phyloP scores from a whole-genome alignment of 257 asterid species.

The Fraxinus americana region DNA sequence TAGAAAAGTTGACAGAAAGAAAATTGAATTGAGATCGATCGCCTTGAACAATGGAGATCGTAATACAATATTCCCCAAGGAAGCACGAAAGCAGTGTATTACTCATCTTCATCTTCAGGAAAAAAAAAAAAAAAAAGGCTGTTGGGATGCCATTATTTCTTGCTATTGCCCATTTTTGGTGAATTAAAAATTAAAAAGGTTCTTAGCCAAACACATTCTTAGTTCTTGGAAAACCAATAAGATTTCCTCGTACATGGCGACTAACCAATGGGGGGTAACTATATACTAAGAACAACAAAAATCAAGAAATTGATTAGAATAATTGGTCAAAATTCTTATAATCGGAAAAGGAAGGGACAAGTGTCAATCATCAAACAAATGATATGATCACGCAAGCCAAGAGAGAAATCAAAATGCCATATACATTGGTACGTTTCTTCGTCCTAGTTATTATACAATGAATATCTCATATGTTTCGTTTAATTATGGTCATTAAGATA shows the following conservation, averaged over 20 bases:
- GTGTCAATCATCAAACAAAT: slow-evolving; percentile 9
- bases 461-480: not conserved
- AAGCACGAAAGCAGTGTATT: too few relatives aligned
- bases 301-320: not conserved
- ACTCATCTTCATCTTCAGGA: too few relatives aligned
- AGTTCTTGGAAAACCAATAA: not conserved
- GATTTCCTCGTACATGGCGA: not conserved
- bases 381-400: not conserved
- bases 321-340: not conserved
- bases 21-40: too few relatives aligned
- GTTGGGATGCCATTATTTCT: not conserved
- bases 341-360: not conserved
- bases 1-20: too few relatives aligned
- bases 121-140: too few relatives aligned
- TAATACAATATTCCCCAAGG: too few relatives aligned
- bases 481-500: not conserved
- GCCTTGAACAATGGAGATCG: too few relatives aligned
- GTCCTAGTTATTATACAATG: not conserved
- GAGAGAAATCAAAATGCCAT: not conserved
- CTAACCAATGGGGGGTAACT: not conserved
- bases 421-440: not conserved
- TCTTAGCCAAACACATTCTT: not conserved
- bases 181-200: not conserved
- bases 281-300: not conserved
- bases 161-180: not conserved